phyloP scores from a whole-genome alignment of 179 eudicot genomes.

The Beta corolliflora region DNA sequence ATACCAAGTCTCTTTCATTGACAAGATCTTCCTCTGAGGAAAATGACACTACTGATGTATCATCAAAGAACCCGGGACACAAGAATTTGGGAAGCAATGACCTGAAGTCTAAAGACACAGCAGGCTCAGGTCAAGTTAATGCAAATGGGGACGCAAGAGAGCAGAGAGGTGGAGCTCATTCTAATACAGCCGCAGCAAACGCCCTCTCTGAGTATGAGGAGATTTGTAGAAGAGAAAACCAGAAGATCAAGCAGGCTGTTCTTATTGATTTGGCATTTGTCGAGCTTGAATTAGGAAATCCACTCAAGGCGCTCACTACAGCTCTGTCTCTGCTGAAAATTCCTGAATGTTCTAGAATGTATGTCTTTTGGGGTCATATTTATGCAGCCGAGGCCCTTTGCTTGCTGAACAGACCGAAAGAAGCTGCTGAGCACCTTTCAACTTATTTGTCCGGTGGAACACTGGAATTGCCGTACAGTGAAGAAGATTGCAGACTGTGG shows the following conservation, averaged over 20 bases:
- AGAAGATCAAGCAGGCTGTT: slow-evolving; percentile 72
- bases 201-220: slow-evolving; percentile 58
- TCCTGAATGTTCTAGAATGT: slow-evolving; percentile 66
- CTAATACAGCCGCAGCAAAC: slow-evolving; percentile 36
- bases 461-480: slow-evolving; percentile 64
- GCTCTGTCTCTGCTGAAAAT: slow-evolving; percentile 63
- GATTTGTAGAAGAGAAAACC: slow-evolving; percentile 61
- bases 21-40: slow-evolving; percentile 38
- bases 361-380: slow-evolving; percentile 64
- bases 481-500: slow-evolving; percentile 74
- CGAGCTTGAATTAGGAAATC: slow-evolving; percentile 73
- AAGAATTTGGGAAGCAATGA: slow-evolving; percentile 41
- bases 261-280: slow-evolving; percentile 78
- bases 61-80: slow-evolving; percentile 34
- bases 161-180: slow-evolving; percentile 44
- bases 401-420: slow-evolving; percentile 68
- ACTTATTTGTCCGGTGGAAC: slow-evolving; percentile 53
- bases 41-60: slow-evolving; percentile 41
- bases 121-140: slow-evolving; percentile 47
- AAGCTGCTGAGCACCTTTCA: slow-evolving; percentile 79
- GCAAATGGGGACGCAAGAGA: slow-evolving; percentile 79
- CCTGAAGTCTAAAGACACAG: slow-evolving; percentile 41
- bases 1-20: slow-evolving; percentile 34
- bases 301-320: slow-evolving; percentile 61
- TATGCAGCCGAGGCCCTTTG: slow-evolving; percentile 95